These are phyloP conservation scores for Mortierella claussenii DNA, from an alignment of 192 early-diverging fungal species.

Conservation along the genomic window DNA sequence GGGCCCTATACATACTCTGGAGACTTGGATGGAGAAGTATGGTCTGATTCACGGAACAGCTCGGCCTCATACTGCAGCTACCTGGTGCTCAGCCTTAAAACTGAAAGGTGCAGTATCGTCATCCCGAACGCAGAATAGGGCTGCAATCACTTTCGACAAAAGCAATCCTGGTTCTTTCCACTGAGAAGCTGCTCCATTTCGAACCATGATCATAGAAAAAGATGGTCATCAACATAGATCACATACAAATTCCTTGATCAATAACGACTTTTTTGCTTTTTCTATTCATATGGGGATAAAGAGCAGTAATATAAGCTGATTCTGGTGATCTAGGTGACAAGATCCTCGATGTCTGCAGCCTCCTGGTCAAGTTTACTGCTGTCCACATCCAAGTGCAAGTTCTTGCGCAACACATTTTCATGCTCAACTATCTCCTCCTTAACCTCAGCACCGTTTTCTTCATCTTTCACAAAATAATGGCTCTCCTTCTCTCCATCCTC, in stretches of 20 bases:
- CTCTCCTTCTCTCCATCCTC: neutral
- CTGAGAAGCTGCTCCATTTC: neutral
- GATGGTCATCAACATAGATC: neutral
- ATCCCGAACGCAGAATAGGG: neutral
- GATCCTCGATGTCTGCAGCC: slow-evolving; percentile 36
- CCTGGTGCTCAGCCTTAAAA: slow-evolving; percentile 6
- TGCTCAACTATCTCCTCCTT: neutral
- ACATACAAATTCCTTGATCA: too few relatives aligned
- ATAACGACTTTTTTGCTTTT: too few relatives aligned
- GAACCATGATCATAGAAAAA: neutral
- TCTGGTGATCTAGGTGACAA: slow-evolving; percentile 6
- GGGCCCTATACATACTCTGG: neutral
- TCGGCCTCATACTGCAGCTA: neutral
- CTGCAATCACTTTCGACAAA: slow-evolving; percentile 7
- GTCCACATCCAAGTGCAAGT: slow-evolving; percentile 5
- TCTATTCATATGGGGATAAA: neutral
- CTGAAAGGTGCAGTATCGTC: slow-evolving; percentile 12
- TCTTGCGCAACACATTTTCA: neutral
- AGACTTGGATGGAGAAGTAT: neutral
- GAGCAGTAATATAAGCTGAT: neutral
- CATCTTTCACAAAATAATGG: neutral
- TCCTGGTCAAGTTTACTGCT: slow-evolving; percentile 14
- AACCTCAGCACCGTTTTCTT: neutral
- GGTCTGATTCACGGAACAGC: neutral
- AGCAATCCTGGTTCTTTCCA: neutral